Evolutionary conservation across 1,284 basidiomycete species (phyloP).

Genomic region (Tilletia setariae): DNA sequence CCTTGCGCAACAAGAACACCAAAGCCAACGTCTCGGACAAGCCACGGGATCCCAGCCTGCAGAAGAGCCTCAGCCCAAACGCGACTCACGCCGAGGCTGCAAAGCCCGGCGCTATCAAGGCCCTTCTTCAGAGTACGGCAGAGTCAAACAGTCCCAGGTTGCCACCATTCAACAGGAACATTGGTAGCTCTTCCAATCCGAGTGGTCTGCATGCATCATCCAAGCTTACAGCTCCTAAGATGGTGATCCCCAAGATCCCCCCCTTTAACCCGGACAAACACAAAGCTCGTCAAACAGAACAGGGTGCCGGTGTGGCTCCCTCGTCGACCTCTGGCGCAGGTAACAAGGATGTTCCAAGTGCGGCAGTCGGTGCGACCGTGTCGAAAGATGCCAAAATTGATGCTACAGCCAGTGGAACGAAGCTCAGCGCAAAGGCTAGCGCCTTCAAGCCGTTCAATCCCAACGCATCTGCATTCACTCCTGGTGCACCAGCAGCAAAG

Average conservation of each 20-base stretch:
- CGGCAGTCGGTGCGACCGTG: constrained; percentile 34
- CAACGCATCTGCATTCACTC: constrained; percentile 58
- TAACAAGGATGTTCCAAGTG: neutral
- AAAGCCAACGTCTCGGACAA: constrained; percentile 41
- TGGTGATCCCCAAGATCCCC: constrained; percentile 79
- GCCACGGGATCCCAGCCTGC: constrained; percentile 40
- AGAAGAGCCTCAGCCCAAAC: constrained; percentile 42
- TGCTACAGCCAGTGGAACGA: constrained; percentile 61
- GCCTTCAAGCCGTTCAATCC: constrained; percentile 66
- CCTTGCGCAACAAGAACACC: constrained; percentile 30
- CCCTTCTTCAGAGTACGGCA: neutral
- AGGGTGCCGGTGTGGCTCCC: constrained; percentile 19
- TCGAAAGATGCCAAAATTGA: constrained; percentile 52
- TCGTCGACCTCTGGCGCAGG: constrained; percentile 11
- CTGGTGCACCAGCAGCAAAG: constrained; percentile 39
- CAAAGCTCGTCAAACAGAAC: constrained; percentile 33
- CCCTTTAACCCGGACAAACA: constrained; percentile 71
- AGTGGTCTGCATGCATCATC: constrained; percentile 21
- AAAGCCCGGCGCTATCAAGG: neutral
- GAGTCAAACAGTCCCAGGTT: neutral
- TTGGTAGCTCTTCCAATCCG: constrained; percentile 24
- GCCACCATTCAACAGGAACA: constrained; percentile 7
- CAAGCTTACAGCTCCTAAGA: constrained; percentile 44
- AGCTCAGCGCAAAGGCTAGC: constrained; percentile 74
- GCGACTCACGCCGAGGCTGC: constrained; percentile 27